Evolutionary conservation across 176 grass and related monocot species (phyloP).

Genomic region (Themeda triandra): DNA sequence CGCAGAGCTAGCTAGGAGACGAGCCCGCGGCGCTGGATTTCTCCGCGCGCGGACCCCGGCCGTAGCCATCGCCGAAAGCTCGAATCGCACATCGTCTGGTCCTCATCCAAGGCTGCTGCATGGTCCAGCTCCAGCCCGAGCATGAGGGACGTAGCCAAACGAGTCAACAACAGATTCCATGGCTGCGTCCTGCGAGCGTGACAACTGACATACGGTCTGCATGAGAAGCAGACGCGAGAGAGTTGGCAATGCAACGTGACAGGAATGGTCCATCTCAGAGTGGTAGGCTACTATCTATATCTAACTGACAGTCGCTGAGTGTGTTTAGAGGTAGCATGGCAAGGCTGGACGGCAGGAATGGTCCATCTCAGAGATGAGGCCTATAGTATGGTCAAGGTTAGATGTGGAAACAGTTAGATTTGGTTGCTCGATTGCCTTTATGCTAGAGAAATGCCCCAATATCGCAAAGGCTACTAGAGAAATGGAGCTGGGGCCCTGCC

Average conservation of each 20-base stretch:
- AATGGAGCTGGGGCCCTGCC: no score
- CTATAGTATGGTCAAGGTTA: background rate
- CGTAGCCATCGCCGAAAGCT: constrained; percentile 10
- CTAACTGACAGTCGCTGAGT: background rate
- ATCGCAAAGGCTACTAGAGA: background rate
- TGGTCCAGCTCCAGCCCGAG: constrained; percentile 25
- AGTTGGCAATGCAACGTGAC: background rate
- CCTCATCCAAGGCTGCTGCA: background rate
- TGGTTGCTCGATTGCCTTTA: background rate
- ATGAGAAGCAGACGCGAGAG: background rate
- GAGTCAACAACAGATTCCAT: constrained; percentile 16
- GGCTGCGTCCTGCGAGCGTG: background rate
- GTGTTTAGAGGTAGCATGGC: no score
- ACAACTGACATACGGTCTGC: background rate
- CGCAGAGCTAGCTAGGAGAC: constrained; percentile 6
- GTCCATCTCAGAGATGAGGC: background rate
- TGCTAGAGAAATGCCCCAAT: background rate
- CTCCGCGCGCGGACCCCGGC: background rate
- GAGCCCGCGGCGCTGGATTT: constrained; percentile 28
- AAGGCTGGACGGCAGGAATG: background rate
- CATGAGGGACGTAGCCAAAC: background rate
- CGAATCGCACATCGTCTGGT: background rate
- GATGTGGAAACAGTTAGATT: background rate
- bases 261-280: no score
- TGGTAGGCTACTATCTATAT: no score